Base-by-base conservation (phyloP, 495 filamentous ascomycete species). In the Aspergillus homomorphus region DNA sequence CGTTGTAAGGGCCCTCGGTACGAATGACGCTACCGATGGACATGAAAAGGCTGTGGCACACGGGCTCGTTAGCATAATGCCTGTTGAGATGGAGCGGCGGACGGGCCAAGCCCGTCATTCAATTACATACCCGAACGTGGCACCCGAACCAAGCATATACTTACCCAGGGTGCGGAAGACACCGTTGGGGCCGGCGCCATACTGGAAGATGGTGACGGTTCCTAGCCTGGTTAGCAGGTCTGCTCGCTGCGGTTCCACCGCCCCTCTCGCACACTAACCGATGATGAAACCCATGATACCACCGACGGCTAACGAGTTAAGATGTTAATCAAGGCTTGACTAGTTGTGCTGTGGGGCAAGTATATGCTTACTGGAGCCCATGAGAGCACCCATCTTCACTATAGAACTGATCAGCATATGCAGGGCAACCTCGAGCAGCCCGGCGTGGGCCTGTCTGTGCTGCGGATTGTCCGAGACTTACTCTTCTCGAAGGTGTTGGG, bases 301-400 rank as follows among this genome's bases (percentile, higher is more conserved):
- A 54, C 94, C 94, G 51, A 98, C 94, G 69, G 90, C 92, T 98
- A 21, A 67, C 21, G 65, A 46, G 22, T 4, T n/a, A 26, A 4
- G 46, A 26, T 5, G 33, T 50, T 50, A 50, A 22, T 21, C 18
- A 0, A 46, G 18, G 2, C n/a, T 4, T 61, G 44, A 21, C 1
- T 18, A 12, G 8, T 19, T 14, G 33, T 45, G 22, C n/a, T n/a
- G n/a, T 54, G 60, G 49, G 59, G 33, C 14, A 30, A 55, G 51
- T 28, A 43, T 82, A 38, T 38, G 33, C 91, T 56, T 88, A 96
- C 93, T 92, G 55, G 91, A 90, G 58, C 94, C 94, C 90, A 98
- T 96, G 87, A 98, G 84, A 56, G 87, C 91, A 57, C 94, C 94
- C 90, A 97, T 95, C 80, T 95, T 97, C 75, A 93, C 94, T 98